These are phyloP conservation scores for Musa beccarii DNA, from an alignment of 176 grass and related monocot genomes.

Conservation along the genomic window DNA sequence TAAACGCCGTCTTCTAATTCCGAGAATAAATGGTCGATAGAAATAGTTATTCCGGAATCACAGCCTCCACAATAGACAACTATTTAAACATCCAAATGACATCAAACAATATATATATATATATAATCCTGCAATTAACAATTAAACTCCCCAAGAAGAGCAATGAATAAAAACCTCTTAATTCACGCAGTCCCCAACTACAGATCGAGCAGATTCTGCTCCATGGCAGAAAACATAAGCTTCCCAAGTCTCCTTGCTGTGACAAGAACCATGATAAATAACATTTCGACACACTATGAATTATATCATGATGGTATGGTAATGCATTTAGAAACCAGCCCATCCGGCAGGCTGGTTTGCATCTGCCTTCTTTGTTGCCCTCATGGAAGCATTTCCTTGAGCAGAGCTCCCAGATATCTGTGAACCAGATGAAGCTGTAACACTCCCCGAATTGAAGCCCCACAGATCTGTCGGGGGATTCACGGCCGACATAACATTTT, in stretches of 20 bases:
- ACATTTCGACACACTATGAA: background rate
- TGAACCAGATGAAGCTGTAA: constrained; percentile 37
- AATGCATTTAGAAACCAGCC: constrained; percentile 68
- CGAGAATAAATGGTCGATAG: too few species aligned
- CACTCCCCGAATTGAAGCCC: constrained; percentile 52
- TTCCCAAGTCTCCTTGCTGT: background rate
- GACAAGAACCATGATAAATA: background rate
- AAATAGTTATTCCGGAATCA: too few species aligned
- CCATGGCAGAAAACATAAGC: background rate
- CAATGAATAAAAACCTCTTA: too few species aligned
- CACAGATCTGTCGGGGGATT: constrained; percentile 28
- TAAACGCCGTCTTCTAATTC: too few species aligned
- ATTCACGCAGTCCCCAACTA: too few species aligned
- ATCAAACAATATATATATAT: too few species aligned
- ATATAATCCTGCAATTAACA: too few species aligned
- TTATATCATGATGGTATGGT: background rate
- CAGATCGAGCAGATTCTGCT: too few species aligned
- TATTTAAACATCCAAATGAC: too few species aligned
- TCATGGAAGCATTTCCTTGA: constrained; percentile 21
- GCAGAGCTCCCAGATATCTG: constrained; percentile 20
- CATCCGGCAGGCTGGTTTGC: constrained; percentile 69
- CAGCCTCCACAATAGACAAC: too few species aligned
- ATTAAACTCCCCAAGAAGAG: too few species aligned
- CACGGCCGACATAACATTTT: constrained; percentile 20
- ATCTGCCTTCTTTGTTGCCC: constrained; percentile 42